Conservation (phyloP, 2,329 filamentous ascomycete genomes). For the Orbilia quercus region DNA sequence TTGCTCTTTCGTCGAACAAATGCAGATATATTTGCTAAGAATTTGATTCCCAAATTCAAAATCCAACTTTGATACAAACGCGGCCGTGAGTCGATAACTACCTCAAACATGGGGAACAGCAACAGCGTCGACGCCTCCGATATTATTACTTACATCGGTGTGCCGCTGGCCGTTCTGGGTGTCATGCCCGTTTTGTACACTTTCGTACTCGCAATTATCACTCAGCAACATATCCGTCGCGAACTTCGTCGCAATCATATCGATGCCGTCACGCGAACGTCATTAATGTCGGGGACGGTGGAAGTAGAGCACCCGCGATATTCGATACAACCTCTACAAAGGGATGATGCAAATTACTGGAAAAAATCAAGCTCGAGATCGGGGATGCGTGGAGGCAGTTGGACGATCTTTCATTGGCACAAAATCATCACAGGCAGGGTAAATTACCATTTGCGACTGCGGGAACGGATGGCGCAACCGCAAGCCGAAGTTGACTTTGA, state of each 20-base stretch:
- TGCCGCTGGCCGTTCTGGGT: conserved; percentile 71
- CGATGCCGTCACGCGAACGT: conserved; percentile 71
- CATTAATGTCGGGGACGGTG: conserved; percentile 74
- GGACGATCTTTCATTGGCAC: conserved; percentile 75
- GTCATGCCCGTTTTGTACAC: conserved; percentile 76
- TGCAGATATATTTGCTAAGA: too few species aligned
- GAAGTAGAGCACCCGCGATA: conserved; percentile 75
- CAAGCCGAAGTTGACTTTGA: conserved; percentile 70
- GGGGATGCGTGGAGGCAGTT: conserved; percentile 71
- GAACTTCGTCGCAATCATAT: conserved; percentile 70
- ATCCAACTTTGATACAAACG: neutral
- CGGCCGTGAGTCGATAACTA: neutral
- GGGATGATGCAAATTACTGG: conserved; percentile 72
- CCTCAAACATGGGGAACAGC: conserved; percentile 20
- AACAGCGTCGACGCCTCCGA: conserved; percentile 63
- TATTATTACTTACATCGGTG: conserved; percentile 70
- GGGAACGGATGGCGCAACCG: conserved; percentile 65
- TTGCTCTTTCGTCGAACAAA: neutral
- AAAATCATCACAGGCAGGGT: conserved; percentile 73
- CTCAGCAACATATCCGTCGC: conserved; percentile 71
- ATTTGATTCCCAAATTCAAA: too few species aligned
- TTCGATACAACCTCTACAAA: conserved; percentile 71
- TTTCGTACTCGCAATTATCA: conserved; percentile 71
- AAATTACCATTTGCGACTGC: conserved; percentile 67
- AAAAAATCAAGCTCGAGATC: conserved; percentile 67